phyloP scores from a whole-genome alignment of 2,329 filamentous ascomycete genomes.

The Chaetomium globosum region DNA sequence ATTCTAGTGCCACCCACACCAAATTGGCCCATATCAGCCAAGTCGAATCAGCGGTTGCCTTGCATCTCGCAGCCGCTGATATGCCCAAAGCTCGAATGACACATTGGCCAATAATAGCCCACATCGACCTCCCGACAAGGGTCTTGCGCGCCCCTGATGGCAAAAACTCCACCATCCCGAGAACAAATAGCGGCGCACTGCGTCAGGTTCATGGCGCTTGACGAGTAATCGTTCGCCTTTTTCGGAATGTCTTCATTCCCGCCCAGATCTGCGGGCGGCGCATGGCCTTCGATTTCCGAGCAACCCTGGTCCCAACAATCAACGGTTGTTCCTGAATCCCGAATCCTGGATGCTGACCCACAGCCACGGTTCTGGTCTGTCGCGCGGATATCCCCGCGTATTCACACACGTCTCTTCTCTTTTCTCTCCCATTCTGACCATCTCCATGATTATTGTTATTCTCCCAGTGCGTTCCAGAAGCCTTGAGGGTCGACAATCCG shows the following conservation, averaged over 20 bases:
- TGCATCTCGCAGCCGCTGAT: conserved; percentile 22
- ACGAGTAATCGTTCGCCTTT: not conserved
- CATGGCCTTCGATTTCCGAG: conserved; percentile 6
- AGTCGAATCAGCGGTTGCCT: conserved; percentile 28
- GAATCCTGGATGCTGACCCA: conserved; percentile 7
- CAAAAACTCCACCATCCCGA: conserved; percentile 3
- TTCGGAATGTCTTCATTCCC: conserved; percentile 6
- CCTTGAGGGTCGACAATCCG: not conserved
- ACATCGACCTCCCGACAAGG: conserved; percentile 20
- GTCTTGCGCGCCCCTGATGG: not conserved
- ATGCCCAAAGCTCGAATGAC: conserved; percentile 18
- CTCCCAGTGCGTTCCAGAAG: not conserved
- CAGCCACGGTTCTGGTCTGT: conserved; percentile 3
- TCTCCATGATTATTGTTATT: not conserved
- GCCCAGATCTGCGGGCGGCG: conserved; percentile 12
- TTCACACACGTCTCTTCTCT: conserved; percentile 11
- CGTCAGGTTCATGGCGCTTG: not conserved
- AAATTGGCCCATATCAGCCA: conserved; percentile 11
- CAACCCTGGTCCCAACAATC: conserved; percentile 10
- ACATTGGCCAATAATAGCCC: conserved; percentile 23
- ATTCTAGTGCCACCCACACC: not conserved
- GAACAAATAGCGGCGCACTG: conserved; percentile 16
- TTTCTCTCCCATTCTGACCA: not conserved
- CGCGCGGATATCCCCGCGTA: conserved; percentile 21
- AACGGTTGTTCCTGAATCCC: not conserved